Percentiles rank a stretch among this genome's conserved stretches.
Conservation (phyloP, 106 monocot genomes). For the Dioscorea alata region DNA sequence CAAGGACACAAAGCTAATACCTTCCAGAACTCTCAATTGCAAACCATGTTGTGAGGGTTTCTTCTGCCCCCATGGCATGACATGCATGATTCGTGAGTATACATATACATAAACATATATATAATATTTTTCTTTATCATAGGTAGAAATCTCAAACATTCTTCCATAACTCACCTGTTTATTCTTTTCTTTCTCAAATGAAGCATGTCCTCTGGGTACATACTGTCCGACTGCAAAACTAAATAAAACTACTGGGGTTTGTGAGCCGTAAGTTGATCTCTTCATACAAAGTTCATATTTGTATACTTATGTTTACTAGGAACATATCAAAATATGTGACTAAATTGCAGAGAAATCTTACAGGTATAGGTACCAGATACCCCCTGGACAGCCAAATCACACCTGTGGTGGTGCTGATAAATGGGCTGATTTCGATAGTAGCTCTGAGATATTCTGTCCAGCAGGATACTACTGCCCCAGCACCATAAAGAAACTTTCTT, state of each 20-base stretch:
- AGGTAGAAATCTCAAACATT: background rate
- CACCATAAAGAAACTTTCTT: slow-evolving; percentile 54
- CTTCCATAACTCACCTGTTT: background rate
- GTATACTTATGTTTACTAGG: background rate
- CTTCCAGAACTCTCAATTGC: slow-evolving; percentile 41
- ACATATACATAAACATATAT: no score
- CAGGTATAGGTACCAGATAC: slow-evolving; percentile 83
- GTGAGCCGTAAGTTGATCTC: slow-evolving; percentile 80
- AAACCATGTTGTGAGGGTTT: slow-evolving; percentile 65
- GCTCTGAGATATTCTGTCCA: slow-evolving; percentile 65
- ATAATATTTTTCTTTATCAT: background rate
- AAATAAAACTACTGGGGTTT: slow-evolving; percentile 65
- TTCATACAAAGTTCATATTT: background rate
- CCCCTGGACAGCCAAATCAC: slow-evolving; percentile 74
- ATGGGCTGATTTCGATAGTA: slow-evolving; percentile 70
- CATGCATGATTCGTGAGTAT: slow-evolving; percentile 82
- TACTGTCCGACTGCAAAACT: slow-evolving; percentile 73
- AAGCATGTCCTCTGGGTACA: slow-evolving; percentile 91
- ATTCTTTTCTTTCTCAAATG: slow-evolving; percentile 13
- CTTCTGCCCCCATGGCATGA: slow-evolving; percentile 69
- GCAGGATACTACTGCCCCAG: slow-evolving; percentile 89
- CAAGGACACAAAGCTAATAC: slow-evolving; percentile 44
- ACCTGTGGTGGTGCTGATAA: slow-evolving; percentile 77
- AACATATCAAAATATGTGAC: background rate
- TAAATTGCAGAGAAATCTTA: slow-evolving; percentile 2